phyloP scores from a whole-genome alignment of 306 rosid species.

The Cicer bijugum region DNA sequence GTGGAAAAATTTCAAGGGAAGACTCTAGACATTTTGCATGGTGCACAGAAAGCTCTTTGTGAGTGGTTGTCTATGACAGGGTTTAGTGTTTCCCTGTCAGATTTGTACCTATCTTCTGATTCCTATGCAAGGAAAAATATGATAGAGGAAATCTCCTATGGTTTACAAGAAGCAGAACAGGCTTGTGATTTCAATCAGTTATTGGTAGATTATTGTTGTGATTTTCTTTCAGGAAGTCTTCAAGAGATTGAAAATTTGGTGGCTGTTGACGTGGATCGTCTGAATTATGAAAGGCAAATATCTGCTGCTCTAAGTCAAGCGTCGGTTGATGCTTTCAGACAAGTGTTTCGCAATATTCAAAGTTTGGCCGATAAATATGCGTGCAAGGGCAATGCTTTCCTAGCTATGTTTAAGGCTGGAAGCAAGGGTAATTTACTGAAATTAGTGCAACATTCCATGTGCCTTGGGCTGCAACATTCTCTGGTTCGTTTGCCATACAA shows the following conservation, averaged over 20 bases:
- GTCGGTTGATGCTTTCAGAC: constrained; percentile 83
- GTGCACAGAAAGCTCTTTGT: constrained; percentile 79
- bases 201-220: constrained; percentile 58
- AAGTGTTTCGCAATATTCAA: constrained; percentile 76
- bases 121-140: constrained; percentile 64
- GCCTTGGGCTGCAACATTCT: constrained; percentile 93
- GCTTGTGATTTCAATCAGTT: constrained; percentile 69
- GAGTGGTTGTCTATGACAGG: constrained; percentile 91
- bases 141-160: constrained; percentile 75
- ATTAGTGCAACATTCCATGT: constrained; percentile 88
- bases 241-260: constrained; percentile 49
- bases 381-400: constrained; percentile 60
- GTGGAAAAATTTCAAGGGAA: constrained; percentile 54
- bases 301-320: constrained; percentile 75
- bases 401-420: constrained; percentile 90
- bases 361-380: constrained; percentile 72
- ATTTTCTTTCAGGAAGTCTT: constrained; percentile 56
- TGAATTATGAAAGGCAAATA: constrained; percentile 71
- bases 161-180: constrained; percentile 78
- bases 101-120: constrained; percentile 71
- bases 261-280: constrained; percentile 55
- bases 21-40: constrained; percentile 61
- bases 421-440: constrained; percentile 92
- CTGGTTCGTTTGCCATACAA: constrained; percentile 74
- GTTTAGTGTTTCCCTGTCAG: constrained; percentile 88